A percentile compares a stretch with the other conserved stretches of the same genome.
These are phyloP conservation scores for Inga laurina DNA, from an alignment of 306 rosid species.

Conservation along the genomic window DNA sequence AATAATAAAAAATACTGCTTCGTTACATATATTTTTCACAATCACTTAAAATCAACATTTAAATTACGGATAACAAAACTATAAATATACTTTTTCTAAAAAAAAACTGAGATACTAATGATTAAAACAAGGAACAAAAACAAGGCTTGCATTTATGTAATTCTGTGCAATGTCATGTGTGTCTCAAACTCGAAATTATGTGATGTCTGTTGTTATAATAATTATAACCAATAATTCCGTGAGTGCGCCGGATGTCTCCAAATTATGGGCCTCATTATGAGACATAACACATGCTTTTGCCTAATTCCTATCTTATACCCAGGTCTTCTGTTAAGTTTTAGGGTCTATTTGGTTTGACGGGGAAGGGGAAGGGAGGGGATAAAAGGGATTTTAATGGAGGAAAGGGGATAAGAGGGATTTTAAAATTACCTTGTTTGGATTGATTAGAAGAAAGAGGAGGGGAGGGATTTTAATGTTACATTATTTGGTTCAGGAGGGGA, in stretches of 20 bases:
- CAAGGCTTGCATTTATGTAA: not conserved
- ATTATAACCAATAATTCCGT: not conserved
- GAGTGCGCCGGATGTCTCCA: conserved; percentile 28
- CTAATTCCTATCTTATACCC: not conserved
- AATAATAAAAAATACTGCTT: not conserved
- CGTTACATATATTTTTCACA: not conserved
- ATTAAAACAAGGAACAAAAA: not conserved
- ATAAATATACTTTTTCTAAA: no score
- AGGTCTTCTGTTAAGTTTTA: no score
- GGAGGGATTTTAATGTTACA: no score
- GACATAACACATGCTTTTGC: conserved; percentile 11
- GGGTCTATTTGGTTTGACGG: no score
- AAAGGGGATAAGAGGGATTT: no score
- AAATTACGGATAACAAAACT: not conserved
- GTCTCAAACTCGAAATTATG: not conserved
- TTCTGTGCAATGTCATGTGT: conserved; percentile 13
- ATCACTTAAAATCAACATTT: not conserved
- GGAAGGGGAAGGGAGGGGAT: no score
- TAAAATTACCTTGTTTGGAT: no score
- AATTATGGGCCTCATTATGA: conserved; percentile 20
- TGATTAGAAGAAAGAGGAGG: no score
- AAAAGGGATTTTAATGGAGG: no score
- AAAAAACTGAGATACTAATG: not conserved
- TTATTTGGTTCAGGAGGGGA: no score
- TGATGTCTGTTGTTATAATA: not conserved